phyloP scores from a whole-genome alignment of 1,139 yeast genomes.

The Chernovozyma aurita region DNA sequence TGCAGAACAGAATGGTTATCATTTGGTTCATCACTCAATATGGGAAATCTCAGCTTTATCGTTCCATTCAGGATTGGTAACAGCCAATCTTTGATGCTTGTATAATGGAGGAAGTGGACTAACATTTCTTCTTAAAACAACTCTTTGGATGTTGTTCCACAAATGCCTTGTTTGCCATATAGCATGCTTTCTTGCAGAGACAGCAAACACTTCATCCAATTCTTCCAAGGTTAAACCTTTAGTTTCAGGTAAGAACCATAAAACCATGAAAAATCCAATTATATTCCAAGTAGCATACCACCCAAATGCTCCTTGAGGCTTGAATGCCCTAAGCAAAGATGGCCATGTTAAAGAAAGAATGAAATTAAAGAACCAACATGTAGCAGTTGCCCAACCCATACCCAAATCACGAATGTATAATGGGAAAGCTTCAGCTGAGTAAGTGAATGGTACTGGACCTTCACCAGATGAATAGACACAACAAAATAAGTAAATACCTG shows the following conservation, averaged over 20 bases:
- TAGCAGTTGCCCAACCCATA: conserved; percentile 80
- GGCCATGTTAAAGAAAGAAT: conserved; percentile 85
- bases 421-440: conserved; percentile 86
- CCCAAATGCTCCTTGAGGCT: conserved; percentile 82
- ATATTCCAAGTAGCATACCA: conserved; percentile 88
- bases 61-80: conserved; percentile 57
- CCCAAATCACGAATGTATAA: conserved; percentile 81
- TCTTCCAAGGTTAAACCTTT: conserved; percentile 68
- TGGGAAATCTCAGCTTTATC: conserved; percentile 51
- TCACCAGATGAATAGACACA: conserved; percentile 79
- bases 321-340: conserved; percentile 57
- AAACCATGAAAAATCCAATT: conserved; percentile 64
- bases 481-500: conserved; percentile 72
- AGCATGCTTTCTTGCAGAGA: conserved; percentile 52
- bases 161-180: conserved; percentile 47
- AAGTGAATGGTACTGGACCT: conserved; percentile 90
- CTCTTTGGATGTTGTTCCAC: conserved; percentile 40
- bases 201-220: conserved; percentile 65
- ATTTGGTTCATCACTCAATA: too few species aligned
- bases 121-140: conserved; percentile 35
- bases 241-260: conserved; percentile 67
- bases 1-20: too few species aligned
- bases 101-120: conserved; percentile 52
- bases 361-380: conserved; percentile 84
- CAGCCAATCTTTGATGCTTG: conserved; percentile 53